These are phyloP conservation scores for Trichoderma asperellum DNA, from an alignment of 2,329 filamentous ascomycete genomes.

Conservation along the genomic window DNA sequence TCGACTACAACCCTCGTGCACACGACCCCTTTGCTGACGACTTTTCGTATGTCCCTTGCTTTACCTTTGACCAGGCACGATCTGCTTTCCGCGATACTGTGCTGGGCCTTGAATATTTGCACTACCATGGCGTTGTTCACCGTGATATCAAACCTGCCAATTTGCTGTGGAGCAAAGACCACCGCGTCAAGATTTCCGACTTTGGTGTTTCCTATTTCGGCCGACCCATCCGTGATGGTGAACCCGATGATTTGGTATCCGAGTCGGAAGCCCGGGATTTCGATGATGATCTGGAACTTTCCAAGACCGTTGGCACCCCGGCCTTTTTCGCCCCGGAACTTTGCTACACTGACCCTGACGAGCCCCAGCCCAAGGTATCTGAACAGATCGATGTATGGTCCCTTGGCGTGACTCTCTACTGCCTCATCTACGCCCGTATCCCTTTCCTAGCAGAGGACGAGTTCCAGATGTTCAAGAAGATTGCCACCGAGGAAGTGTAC, in stretches of 20 bases:
- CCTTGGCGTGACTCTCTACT: constrained; percentile 92
- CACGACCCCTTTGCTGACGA: constrained; percentile 80
- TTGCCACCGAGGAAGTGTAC: constrained; percentile 90
- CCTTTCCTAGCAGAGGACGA: constrained; percentile 92
- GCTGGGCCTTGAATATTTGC: constrained; percentile 88
- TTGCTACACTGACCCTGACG: constrained; percentile 81
- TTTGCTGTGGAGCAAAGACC: constrained; percentile 80
- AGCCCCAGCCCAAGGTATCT: constrained; percentile 75
- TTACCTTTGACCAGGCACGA: constrained; percentile 82
- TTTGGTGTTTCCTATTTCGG: constrained; percentile 98
- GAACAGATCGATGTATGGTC: constrained; percentile 98
- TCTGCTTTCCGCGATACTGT: constrained; percentile 90
- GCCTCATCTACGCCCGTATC: constrained; percentile 89
- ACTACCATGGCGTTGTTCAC: constrained; percentile 83
- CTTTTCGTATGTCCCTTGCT: constrained; percentile 89
- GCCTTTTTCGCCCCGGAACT: constrained; percentile 97
- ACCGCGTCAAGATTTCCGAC: constrained; percentile 95
- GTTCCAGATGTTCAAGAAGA: constrained; percentile 87
- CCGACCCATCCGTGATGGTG: constrained; percentile 80
- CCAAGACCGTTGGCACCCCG: constrained; percentile 95
- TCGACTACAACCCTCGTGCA: constrained; percentile 60
- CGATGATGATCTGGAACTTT: constrained; percentile 92
- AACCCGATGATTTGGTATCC: constrained; percentile 72
- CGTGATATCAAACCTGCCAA: constrained; percentile 90
- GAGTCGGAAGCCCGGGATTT: constrained; percentile 85